Evolutionary conservation across 805 yeast genomes (phyloP).

Genomic region (Starmerella riodocensis): DNA sequence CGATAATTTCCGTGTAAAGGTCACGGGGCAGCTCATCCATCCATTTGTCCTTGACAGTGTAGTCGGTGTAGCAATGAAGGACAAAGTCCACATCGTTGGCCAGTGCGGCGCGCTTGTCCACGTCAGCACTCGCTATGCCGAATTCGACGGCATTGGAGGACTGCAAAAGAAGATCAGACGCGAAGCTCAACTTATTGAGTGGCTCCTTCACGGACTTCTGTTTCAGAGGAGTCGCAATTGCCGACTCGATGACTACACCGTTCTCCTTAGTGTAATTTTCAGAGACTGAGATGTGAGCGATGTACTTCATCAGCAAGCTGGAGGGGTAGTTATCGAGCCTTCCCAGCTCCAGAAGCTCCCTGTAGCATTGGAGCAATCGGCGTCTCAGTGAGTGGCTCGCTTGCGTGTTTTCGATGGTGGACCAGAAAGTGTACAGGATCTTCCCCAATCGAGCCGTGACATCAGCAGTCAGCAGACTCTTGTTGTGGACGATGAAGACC

Average conservation of each 20-base stretch:
- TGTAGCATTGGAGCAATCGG: conserved; percentile 20
- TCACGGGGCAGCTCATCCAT: conserved; percentile 1
- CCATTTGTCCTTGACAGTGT: not conserved
- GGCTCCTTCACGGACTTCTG: not conserved
- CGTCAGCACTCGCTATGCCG: not conserved
- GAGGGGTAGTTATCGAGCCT: conserved; percentile 25
- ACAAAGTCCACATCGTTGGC: conserved; percentile 9
- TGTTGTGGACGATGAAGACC: conserved; percentile 34
- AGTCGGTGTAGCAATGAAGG: not conserved
- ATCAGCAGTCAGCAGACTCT: conserved; percentile 31
- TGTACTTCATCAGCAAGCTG: conserved; percentile 29
- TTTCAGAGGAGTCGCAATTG: conserved; percentile 2
- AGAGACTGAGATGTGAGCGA: conserved; percentile 22
- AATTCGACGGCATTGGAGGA: not conserved
- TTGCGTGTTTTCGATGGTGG: conserved; percentile 18
- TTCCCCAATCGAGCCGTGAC: conserved; percentile 36
- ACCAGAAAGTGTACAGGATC: conserved; percentile 34
- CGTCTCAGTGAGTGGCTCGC: conserved; percentile 20
- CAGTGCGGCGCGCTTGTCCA: not conserved
- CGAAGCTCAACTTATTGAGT: not conserved
- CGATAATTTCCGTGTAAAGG: conserved; percentile 35
- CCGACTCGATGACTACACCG: conserved; percentile 14
- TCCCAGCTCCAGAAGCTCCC: conserved; percentile 14
- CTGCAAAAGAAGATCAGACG: not conserved
- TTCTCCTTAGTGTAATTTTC: conserved; percentile 5